Evolutionary conservation across 805 yeast species (phyloP), one percentile per base, ranked within the genome.

Genomic region (Hanseniaspora guilliermondii): DNA sequence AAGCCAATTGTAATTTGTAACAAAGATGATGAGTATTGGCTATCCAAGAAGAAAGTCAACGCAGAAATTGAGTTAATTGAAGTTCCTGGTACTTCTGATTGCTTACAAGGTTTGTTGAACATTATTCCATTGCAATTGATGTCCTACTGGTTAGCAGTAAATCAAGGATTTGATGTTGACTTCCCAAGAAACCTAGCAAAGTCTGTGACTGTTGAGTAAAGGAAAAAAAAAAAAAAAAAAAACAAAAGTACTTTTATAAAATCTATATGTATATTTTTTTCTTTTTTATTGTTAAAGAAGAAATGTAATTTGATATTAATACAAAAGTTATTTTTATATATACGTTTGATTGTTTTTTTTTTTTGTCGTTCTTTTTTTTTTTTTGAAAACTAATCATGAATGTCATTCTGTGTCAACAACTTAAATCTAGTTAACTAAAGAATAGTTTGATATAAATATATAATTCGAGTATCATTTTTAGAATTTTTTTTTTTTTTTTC

Each of bases 101-200:
- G 99, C 73, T 76, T 93, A 69, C 99, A 93, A 75, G 99, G 99
- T 47, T 74, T 93, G 64, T 75, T 93, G 65, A 93, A 91, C 66
- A 94, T 93, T 60, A 79, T 93, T 63, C 98, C 98, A 55, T 70
- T 93, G 67, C 99, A 93, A 71, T 76, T 93, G 69, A 88, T 89
- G 80, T 84, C 96, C 65, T 93, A 93, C 74, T 89, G 96, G 93
- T 77, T 93, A 64, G 97, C 98, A 53, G 91, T 87, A 53, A 81
- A 83, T 71, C 85, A 91, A 67, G 97, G 97, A 40, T 83, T 86
- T 62, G 95, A 93, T 66, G 98, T 94, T 56, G 99, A 93, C 70
- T 91, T 91, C 82, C 99, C 99, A 60, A 82, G 98, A 73, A 93
- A 93, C 75, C 78, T 93, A 72, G 99, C 99, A 59, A 93, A 93